phyloP scores from a whole-genome alignment of 106 monocot genomes.

The Allium sativum region DNA sequence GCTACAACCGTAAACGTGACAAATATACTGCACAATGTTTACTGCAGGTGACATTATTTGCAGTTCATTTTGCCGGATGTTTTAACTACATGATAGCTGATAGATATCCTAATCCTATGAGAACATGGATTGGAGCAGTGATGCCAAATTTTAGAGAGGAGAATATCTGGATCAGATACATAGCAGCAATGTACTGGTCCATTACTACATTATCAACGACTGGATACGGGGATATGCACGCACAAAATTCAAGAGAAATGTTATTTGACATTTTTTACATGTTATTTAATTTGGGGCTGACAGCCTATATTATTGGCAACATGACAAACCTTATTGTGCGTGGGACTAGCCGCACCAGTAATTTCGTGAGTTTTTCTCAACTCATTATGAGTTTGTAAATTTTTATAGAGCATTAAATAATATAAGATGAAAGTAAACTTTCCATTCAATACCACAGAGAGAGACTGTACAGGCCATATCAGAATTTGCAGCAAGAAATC shows the following conservation, averaged over 20 bases:
- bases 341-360: conserved; percentile 25
- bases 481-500: conserved; percentile 50
- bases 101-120: conserved; percentile 24
- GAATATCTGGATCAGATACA: conserved; percentile 33
- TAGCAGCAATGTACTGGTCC: conserved; percentile 36
- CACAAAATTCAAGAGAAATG: conserved; percentile 35
- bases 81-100: conserved; percentile 18
- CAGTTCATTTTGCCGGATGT: conserved; percentile 14
- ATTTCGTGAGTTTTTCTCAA: conserved; percentile 25
- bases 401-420: not conserved
- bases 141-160: conserved; percentile 25
- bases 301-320: conserved; percentile 36
- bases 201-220: conserved; percentile 40
- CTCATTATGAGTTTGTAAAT: not conserved
- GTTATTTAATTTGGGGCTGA: conserved; percentile 36
- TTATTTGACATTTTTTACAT: conserved; percentile 30
- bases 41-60: conserved; percentile 14
- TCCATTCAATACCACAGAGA: conserved; percentile 27
- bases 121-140: conserved; percentile 44
- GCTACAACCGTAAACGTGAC: not conserved
- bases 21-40: no score
- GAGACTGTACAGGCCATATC: conserved; percentile 37
- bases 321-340: conserved; percentile 41
- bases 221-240: conserved; percentile 40
- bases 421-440: not conserved